A percentile compares a stretch with the other conserved stretches of the same genome.
phyloP scores from a whole-genome alignment of 2,329 filamentous ascomycete genomes.

The Colletotrichum noveboracense region DNA sequence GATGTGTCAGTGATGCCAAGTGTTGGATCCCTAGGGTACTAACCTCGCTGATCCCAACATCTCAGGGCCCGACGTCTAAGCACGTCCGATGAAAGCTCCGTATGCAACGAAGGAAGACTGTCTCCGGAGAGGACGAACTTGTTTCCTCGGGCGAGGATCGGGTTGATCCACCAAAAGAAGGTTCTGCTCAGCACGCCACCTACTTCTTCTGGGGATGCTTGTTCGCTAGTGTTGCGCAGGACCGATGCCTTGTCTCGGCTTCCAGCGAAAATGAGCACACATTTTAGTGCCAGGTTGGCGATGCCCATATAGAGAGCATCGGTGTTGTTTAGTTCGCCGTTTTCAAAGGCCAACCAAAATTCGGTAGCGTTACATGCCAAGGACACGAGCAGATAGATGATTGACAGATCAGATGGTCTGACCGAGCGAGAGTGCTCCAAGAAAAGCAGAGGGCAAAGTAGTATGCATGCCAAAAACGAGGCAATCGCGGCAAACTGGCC shows the following conservation, averaged over 20 bases:
- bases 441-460: neutral
- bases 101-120: neutral
- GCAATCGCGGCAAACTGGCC: neutral
- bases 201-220: neutral
- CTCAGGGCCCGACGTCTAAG: neutral
- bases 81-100: neutral
- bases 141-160: neutral
- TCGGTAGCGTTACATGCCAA: neutral
- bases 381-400: neutral
- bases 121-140: neutral
- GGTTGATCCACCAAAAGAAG: conserved; percentile 12
- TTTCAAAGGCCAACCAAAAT: neutral
- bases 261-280: neutral
- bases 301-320: neutral
- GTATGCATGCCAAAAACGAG: neutral
- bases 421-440: neutral
- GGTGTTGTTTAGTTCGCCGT: neutral
- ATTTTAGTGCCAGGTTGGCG: neutral
- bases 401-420: neutral
- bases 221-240: neutral
- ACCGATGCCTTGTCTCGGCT: neutral
- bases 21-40: neutral
- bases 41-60: conserved; percentile 8
- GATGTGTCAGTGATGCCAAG: neutral
- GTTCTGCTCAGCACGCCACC: neutral